phyloP scores from a whole-genome alignment of 148 eudicot genomes.

The Heliosperma pusillum region DNA sequence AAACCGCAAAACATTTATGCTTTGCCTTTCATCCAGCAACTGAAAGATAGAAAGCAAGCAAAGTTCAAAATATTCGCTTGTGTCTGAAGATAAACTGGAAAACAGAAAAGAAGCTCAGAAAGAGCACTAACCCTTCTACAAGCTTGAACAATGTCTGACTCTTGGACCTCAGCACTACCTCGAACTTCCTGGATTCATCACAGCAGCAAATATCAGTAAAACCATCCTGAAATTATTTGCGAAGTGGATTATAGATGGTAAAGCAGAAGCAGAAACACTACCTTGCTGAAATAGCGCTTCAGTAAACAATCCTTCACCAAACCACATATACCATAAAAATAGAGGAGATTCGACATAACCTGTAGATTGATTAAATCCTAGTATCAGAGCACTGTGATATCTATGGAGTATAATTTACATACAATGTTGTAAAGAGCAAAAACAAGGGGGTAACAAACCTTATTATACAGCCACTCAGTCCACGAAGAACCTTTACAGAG shows the following conservation, averaged over 20 bases:
- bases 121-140: slow-evolving; percentile 78
- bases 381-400: slow-evolving; percentile 1
- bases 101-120: background rate
- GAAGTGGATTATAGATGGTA: background rate
- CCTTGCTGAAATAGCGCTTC: slow-evolving; percentile 95
- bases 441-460: slow-evolving; percentile 36
- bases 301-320: slow-evolving; percentile 84
- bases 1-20: slow-evolving; percentile 73
- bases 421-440: background rate
- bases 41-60: slow-evolving; percentile 30
- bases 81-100: background rate
- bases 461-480: slow-evolving; percentile 96
- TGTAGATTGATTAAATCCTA: slow-evolving; percentile 28
- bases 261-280: slow-evolving; percentile 15
- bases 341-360: slow-evolving; percentile 85
- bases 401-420: background rate
- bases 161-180: slow-evolving; percentile 68
- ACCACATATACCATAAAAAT: slow-evolving; percentile 85
- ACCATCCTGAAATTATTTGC: slow-evolving; percentile 7
- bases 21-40: slow-evolving; percentile 90
- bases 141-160: slow-evolving; percentile 91
- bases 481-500: slow-evolving; percentile 86
- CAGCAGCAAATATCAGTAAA: slow-evolving; percentile 15
- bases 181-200: slow-evolving; percentile 67
- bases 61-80: background rate